Conservation (phyloP, 1,284 basidiomycete genomes). For the Mycosarcoma mackinlayi region DNA sequence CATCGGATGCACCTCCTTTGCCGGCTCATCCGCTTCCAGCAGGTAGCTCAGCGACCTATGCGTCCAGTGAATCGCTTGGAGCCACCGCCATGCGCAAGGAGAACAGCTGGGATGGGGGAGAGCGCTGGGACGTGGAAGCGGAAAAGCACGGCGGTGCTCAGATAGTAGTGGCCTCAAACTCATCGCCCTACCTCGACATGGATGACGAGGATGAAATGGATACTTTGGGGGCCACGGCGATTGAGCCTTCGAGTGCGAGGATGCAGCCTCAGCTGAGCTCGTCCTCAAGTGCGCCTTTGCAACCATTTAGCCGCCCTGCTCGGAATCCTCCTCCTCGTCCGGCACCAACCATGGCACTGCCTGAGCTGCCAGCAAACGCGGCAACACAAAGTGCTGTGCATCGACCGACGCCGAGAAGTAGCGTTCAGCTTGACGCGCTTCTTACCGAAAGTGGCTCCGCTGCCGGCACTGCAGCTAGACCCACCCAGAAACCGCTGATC, state of each 20-base stretch:
- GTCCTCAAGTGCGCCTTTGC: slow-evolving; percentile 3
- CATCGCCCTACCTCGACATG: slow-evolving; percentile 33
- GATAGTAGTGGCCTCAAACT: slow-evolving; percentile 1
- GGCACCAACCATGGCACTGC: slow-evolving; percentile 28
- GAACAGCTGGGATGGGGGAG: slow-evolving; percentile 43
- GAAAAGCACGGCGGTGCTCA: slow-evolving; percentile 5
- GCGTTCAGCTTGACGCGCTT: slow-evolving; percentile 1
- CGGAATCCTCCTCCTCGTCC: slow-evolving; percentile 39
- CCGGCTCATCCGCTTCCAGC: neutral
- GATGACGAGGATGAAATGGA: slow-evolving; percentile 12
- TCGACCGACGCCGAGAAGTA: slow-evolving; percentile 4
- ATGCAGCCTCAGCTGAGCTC: neutral
- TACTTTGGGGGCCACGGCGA: neutral
- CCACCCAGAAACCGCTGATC: slow-evolving; percentile 27
- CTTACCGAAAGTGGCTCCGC: neutral
- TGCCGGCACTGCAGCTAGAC: slow-evolving; percentile 7
- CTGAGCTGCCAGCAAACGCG: slow-evolving; percentile 13
- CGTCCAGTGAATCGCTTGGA: neutral
- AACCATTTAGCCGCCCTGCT: neutral
- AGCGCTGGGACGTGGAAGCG: slow-evolving; percentile 12
- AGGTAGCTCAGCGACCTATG: neutral
- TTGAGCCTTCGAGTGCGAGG: neutral
- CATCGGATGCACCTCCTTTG: neutral
- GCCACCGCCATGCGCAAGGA: slow-evolving; percentile 14
- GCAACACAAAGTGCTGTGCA: neutral